Base-by-base conservation (phyloP, 2,329 filamentous ascomycete species). In the Blumeriella jaapii region DNA sequence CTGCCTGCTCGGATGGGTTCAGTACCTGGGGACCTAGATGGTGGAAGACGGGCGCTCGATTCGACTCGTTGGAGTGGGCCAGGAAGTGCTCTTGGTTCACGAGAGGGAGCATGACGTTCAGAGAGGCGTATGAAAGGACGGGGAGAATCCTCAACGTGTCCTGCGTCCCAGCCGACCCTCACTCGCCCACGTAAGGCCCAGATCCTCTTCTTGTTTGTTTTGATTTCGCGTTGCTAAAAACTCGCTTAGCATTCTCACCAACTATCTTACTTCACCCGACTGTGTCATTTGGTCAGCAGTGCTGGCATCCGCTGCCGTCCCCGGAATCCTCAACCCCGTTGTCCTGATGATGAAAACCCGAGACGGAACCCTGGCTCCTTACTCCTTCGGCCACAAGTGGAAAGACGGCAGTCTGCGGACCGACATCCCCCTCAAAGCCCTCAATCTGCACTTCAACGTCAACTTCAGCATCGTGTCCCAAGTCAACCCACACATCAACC, bases 281-380 rank as follows among this genome's bases (percentile, higher is more conserved):
- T 98, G 91, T 55, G 91, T 98, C 25, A 93, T 98, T 44, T 98
- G 93, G 91, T 94, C 86, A 8, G 89, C 91, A 2, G 86, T 96
- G 3, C 63, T 98, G 28, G 91, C 91, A 1, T 95, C 87, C 5
- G 91, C 91, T 3, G 91, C 91, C 4, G 91, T 98, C 0, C 91
- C 91, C 0, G 91, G 91, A 1, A 96, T 98, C 38, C 64, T 96
- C 22, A 96, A 96, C 53, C 91, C 91, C 0, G 83, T 93, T 2
- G 89, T 98, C 1, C 74, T 98, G 6, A 87, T 95, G 79, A 87
- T 94, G 78, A 77, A 76, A 67, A 82, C 71, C 34, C 67, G 69
- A 12, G 73, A 86, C 40, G 87, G 86, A 1, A 76, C 67, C 2
- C 66, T 98, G 3, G 74, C 76, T 0, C 91, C 91, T 0, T 98